Evolutionary conservation across 345 rosid genomes (phyloP).

Genomic region (Cardiospermum halicacabum): DNA sequence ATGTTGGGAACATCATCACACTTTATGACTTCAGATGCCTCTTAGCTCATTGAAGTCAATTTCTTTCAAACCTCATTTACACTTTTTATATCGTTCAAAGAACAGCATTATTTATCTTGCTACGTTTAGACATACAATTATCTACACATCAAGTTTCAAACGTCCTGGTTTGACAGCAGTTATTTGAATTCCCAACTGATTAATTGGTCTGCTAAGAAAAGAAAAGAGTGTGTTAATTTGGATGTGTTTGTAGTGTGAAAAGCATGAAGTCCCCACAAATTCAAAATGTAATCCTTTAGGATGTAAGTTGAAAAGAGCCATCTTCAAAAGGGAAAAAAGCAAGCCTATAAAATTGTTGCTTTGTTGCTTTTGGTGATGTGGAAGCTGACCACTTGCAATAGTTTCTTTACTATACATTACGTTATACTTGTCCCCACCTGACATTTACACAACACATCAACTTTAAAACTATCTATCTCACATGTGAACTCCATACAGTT

Average conservation of each 20-base stretch:
- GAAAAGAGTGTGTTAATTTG: no score
- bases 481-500: slow-evolving; percentile 24
- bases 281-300: slow-evolving; percentile 8
- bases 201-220: no score
- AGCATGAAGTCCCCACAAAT: slow-evolving; percentile 11
- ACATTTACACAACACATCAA: neutral
- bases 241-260: slow-evolving; percentile 15
- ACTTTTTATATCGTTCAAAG: no score
- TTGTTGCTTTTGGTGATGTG: neutral
- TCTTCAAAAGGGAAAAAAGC: slow-evolving; percentile 14
- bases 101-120: no score
- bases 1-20: neutral
- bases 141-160: no score
- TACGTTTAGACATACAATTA: no score
- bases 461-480: neutral
- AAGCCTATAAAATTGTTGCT: slow-evolving; percentile 4
- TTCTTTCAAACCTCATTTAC: no score
- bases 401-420: slow-evolving; percentile 13
- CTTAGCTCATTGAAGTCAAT: neutral
- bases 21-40: neutral
- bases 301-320: neutral
- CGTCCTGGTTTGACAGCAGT: no score
- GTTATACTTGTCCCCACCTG: slow-evolving; percentile 21
- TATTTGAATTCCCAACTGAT: no score
- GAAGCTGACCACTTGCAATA: neutral